phyloP scores from a whole-genome alignment of 1,284 basidiomycete genomes.

The Pholiota adiposa region DNA sequence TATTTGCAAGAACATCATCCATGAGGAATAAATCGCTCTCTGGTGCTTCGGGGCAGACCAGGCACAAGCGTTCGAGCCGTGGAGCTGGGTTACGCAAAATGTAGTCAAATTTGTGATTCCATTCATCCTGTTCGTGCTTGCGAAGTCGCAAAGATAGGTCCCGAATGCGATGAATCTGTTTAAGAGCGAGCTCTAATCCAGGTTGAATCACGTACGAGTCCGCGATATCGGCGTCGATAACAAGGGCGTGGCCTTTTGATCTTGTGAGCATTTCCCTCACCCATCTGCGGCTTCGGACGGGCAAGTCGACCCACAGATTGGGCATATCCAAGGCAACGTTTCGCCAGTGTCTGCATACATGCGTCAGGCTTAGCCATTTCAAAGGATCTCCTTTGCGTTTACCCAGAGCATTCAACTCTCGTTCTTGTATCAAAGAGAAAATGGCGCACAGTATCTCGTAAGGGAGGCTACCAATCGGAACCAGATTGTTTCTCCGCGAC shows the following conservation, averaged over 20 bases:
- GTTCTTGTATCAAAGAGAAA: neutral
- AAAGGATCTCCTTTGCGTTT: neutral
- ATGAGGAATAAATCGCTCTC: no score
- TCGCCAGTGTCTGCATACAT: neutral
- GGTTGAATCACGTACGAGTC: neutral
- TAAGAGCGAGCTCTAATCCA: neutral
- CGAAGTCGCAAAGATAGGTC: neutral
- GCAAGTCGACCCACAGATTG: neutral
- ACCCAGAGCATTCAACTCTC: neutral
- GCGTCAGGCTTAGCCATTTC: neutral
- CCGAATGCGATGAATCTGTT: neutral
- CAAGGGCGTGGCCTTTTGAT: neutral
- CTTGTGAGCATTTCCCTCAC: neutral
- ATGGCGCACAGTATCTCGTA: slow-evolving; percentile 14
- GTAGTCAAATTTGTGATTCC: neutral
- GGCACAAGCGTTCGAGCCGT: neutral
- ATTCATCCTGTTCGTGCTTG: neutral
- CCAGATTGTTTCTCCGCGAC: slow-evolving; percentile 9
- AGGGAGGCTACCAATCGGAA: slow-evolving; percentile 11
- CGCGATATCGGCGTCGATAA: neutral
- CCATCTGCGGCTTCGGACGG: neutral
- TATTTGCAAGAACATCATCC: slow-evolving; percentile 3
- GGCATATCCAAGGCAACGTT: neutral
- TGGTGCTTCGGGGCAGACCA: neutral
- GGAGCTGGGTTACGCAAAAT: neutral